Evolutionary conservation across 495 filamentous ascomycete species (phyloP), one percentile per base, ranked within the genome.

Genomic region (Glarea lozoyensis): DNA sequence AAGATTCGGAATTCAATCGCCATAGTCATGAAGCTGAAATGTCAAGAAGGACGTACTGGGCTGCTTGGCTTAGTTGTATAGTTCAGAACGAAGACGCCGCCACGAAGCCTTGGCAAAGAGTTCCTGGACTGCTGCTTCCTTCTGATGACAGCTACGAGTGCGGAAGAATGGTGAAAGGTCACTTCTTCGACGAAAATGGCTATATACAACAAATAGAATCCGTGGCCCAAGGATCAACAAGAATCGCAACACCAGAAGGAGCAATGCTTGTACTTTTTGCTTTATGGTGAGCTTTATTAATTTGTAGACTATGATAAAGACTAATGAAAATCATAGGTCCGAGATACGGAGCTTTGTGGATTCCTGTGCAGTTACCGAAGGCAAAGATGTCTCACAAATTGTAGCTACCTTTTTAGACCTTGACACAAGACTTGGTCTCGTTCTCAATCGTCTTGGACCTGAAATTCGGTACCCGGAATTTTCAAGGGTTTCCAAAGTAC

Each of bases 171-270:
- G 36, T 42, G 23, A 43, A 16, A n/a, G 37, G 3, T n/a, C 35
- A 50, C 44, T 17, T 16, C 13, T 50, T 50, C 22, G 31, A 45
- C 34, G 37, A 41, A 10, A 37, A 40, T 39, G 48, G 48, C n/a
- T 30, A 41, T 36, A 35, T 50, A 1, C 19, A 21, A 23, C 13
- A 17, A 13, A 10, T 11, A 4, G 29, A 39, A 13, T 21, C 29
- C 5, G 10, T 13, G 13, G 25, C n/a, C n/a, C n/a, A 36, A 3
- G 6, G 19, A n/a, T n/a, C n/a, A 1, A 40, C 13, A 19, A 16
- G 4, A 6, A 18, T 22, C 25, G 45, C 48, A 12, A 16, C 16
- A 1, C 31, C 30, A 27, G 48, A 24, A 10, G 42, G 43, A 16
- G 3, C 42, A 23, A 31, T 46, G 35, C 23, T 34, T 16, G 13